Conservation (phyloP, 306 rosid genomes). For the Dalbergia oliveri region DNA sequence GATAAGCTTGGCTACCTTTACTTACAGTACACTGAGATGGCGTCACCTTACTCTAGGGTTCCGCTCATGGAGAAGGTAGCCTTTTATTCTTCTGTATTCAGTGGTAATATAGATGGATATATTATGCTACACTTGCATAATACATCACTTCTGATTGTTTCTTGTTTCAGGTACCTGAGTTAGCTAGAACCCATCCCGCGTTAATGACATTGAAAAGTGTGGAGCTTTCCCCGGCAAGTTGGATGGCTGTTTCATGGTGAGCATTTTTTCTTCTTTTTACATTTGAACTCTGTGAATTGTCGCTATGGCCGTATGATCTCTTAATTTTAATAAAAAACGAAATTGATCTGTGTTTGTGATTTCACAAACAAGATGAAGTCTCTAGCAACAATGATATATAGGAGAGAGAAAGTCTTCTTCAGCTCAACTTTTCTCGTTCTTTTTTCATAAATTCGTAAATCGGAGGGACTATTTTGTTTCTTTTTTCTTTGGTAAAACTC, state of each 20-base stretch:
- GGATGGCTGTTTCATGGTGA: slow-evolving; percentile 97
- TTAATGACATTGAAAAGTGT: slow-evolving; percentile 72
- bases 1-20: slow-evolving; percentile 70
- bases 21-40: slow-evolving; percentile 63
- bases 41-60: slow-evolving; percentile 74
- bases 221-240: slow-evolving; percentile 88
- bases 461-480: no score
- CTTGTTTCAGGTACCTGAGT: slow-evolving; percentile 64
- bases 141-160: not conserved
- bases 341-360: slow-evolving; percentile 11
- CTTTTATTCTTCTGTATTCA: slow-evolving; percentile 6
- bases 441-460: not conserved
- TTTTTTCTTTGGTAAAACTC: no score
- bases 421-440: not conserved
- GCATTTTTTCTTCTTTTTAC: slow-evolving; percentile 40
- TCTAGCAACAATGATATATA: not conserved
- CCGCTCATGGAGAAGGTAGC: slow-evolving; percentile 74
- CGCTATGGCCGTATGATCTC: not conserved
- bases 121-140: not conserved
- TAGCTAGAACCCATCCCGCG: slow-evolving; percentile 63
- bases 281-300: slow-evolving; percentile 15
- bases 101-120: not conserved
- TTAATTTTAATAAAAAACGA: slow-evolving; percentile 1
- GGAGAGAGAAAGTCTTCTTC: slow-evolving; percentile 6
- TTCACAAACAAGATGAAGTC: not conserved